These are phyloP conservation scores for Nematodospora anomalae DNA, from an alignment of 1,139 yeast genomes.

Conservation along the genomic window DNA sequence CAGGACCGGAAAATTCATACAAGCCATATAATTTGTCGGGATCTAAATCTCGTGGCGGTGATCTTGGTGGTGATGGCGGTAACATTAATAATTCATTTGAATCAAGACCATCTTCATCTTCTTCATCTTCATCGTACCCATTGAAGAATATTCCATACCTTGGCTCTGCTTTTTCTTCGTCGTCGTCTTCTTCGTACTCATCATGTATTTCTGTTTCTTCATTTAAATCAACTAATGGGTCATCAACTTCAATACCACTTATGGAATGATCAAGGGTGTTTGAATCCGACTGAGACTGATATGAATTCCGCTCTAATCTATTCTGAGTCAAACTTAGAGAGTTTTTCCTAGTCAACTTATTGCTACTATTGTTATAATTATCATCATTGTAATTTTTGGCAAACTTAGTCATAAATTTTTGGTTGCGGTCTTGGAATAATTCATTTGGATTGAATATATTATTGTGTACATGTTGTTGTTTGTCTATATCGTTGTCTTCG, in stretches of 20 bases:
- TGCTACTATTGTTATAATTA: conserved; percentile 4
- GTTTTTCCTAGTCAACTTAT: conserved; percentile 12
- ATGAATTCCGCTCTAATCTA: conserved; percentile 10
- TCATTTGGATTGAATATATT: conserved; percentile 33
- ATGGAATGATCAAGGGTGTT: conserved; percentile 3
- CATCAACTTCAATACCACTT: conserved; percentile 7
- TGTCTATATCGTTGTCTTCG: conserved; percentile 19
- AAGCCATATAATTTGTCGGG: conserved; percentile 85
- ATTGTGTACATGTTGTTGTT: conserved; percentile 19
- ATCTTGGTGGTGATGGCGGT: conserved; percentile 68
- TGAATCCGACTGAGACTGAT: neutral
- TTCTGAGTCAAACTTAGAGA: conserved; percentile 13
- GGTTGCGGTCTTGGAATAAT: conserved; percentile 34
- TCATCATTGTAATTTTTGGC: conserved; percentile 28
- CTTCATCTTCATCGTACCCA: conserved; percentile 18
- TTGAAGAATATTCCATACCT: conserved; percentile 13
- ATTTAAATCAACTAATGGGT: conserved; percentile 3
- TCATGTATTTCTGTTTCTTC: conserved; percentile 1
- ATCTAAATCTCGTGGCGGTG: conserved; percentile 81
- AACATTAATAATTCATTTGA: conserved; percentile 19
- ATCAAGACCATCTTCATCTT: conserved; percentile 21
- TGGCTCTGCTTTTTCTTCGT: conserved; percentile 1
- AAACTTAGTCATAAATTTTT: conserved; percentile 31
- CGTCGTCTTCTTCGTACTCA: conserved; percentile 1
- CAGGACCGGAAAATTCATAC: conserved; percentile 87